phyloP scores from a whole-genome alignment of 805 yeast genomes.

The Phaffomyces antillensis region DNA sequence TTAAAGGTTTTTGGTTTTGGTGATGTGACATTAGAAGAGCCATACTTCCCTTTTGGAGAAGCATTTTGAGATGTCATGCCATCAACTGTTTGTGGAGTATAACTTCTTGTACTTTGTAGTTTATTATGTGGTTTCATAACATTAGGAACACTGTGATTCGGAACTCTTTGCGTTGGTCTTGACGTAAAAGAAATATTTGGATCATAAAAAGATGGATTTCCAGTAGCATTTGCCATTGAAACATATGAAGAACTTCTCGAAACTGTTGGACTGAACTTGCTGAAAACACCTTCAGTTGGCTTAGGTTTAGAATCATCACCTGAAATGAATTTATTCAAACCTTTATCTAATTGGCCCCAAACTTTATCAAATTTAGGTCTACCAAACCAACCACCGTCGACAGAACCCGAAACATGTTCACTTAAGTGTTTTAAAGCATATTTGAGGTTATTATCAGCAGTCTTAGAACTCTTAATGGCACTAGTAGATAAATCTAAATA shows the following conservation, averaged over 20 bases:
- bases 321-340: constrained; percentile 71
- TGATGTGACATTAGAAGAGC: constrained; percentile 1
- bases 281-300: constrained; percentile 48
- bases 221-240: constrained; percentile 12
- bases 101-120: neutral
- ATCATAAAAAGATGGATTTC: constrained; percentile 3
- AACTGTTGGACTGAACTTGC: constrained; percentile 63
- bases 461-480: constrained; percentile 32
- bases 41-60: too few species aligned
- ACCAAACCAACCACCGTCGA: constrained; percentile 70
- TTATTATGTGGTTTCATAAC: neutral
- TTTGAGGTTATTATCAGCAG: constrained; percentile 27
- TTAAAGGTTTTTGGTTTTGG: constrained; percentile 13
- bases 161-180: neutral
- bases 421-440: constrained; percentile 32
- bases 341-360: constrained; percentile 84
- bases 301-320: constrained; percentile 61
- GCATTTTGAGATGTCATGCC: too few species aligned
- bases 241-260: constrained; percentile 41
- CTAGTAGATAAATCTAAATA: constrained; percentile 48
- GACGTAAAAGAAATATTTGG: constrained; percentile 1
- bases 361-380: constrained; percentile 71
- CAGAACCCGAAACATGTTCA: constrained; percentile 41
- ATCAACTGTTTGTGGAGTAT: neutral
- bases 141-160: neutral